Evolutionary conservation across 2,329 filamentous ascomycete species (phyloP).

Genomic region (Ceratocystiopsis brevicomis): DNA sequence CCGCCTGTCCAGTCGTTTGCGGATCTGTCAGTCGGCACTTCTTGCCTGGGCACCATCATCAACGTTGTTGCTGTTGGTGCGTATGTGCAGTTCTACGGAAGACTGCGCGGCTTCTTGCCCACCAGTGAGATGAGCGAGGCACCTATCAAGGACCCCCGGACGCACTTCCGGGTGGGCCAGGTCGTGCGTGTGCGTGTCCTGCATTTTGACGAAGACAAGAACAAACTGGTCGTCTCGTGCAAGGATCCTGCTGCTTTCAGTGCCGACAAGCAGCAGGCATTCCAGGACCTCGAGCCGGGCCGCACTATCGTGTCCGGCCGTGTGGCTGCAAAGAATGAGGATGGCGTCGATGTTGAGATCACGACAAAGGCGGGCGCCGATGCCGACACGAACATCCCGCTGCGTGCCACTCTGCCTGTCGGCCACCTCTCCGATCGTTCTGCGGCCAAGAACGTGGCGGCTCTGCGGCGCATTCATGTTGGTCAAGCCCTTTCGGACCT

Average conservation of each 20-base stretch:
- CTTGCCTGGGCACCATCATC: constrained; percentile 72
- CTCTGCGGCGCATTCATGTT: constrained; percentile 63
- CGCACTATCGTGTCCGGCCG: constrained; percentile 51
- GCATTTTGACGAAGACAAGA: constrained; percentile 51
- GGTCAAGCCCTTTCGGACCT: constrained; percentile 68
- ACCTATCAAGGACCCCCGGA: constrained; percentile 70
- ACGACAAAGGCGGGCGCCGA: constrained; percentile 13
- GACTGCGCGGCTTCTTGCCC: constrained; percentile 69
- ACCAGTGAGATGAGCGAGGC: constrained; percentile 97
- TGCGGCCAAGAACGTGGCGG: constrained; percentile 53
- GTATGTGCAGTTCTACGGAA: constrained; percentile 79
- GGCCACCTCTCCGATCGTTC: constrained; percentile 77
- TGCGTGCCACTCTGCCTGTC: constrained; percentile 61
- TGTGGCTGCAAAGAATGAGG: constrained; percentile 62
- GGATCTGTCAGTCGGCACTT: constrained; percentile 53
- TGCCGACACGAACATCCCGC: constrained; percentile 24
- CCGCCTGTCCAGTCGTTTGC: constrained; percentile 61
- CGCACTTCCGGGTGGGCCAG: constrained; percentile 81
- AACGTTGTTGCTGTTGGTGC: constrained; percentile 64
- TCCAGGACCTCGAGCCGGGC: constrained; percentile 56
- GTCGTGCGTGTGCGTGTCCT: constrained; percentile 82
- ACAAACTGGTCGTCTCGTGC: constrained; percentile 73
- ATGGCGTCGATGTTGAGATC: constrained; percentile 61
- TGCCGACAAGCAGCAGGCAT: constrained; percentile 53
- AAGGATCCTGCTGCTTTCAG: constrained; percentile 71